Evolutionary conservation across 2,329 filamentous ascomycete genomes (phyloP), one percentile per base, ranked within the genome.

Genomic region (Salinomyces thailandicus): DNA sequence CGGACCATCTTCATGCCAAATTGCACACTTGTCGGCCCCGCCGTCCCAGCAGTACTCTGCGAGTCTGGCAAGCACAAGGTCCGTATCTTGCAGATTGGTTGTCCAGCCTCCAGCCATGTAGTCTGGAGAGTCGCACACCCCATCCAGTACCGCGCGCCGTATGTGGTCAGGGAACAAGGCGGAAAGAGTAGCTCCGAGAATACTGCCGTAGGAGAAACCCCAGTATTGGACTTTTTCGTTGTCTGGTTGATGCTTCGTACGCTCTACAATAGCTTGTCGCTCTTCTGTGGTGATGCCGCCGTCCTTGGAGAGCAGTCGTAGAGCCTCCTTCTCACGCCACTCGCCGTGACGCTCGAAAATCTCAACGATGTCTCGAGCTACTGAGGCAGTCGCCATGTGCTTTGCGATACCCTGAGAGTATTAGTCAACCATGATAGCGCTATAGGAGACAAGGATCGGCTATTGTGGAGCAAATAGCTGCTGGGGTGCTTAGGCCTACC

Each of bases 1-100:
- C 4, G 51, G 36, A 6, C 59, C 59, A 35, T 57, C 60, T 29
- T 42, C 31, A 20, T 50, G 13, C 29, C 43, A 46, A 4, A 75
- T 61, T 1, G 61, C 60, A 37, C 71, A 76, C 5, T 53, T 61
- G 1, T 57, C 41, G 5, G 31, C 29, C 0, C 70, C 69, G 13
- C 67, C 73, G 28, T 62, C 55, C 47, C 68, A 64, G 48, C 76
- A 80, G 27, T 66, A 63, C 13, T 60, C 55, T 46, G 70, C 73
- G 39, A 79, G 77, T 13, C 58, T 64, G 1, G 63, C 54, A 46
- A 75, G 64, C 5, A 71, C 65, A 35, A 65, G 61, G 50, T 79
- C 73, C 11, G 69, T 66, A 46, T 77, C 69, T n/a, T 59, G 59
- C 5, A 73, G 48, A 35, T 66, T 61, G 18, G 61, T 57, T 38